phyloP scores from a whole-genome alignment of 352 stramenopile species.

The Halophytophthora polymorphica region DNA sequence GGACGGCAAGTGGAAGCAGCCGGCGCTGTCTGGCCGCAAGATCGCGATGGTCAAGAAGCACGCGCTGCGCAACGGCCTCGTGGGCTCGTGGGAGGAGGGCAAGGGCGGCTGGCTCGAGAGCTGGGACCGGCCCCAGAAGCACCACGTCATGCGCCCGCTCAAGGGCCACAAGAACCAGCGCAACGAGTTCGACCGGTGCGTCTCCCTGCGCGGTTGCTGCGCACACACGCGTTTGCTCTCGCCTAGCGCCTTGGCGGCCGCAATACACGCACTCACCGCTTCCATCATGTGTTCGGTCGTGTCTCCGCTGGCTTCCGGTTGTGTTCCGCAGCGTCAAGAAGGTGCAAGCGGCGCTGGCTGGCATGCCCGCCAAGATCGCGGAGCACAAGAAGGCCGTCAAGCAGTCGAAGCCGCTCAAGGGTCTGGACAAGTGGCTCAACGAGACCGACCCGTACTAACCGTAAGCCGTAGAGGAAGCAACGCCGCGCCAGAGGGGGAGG shows the following conservation, averaged over 20 bases:
- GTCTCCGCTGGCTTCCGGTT: neutral
- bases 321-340: slow-evolving; percentile 65
- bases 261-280: neutral
- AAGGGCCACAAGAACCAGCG: slow-evolving; percentile 81
- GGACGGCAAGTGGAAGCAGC: slow-evolving; percentile 85
- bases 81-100: slow-evolving; percentile 74
- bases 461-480: slow-evolving; percentile 16
- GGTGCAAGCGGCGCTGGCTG: slow-evolving; percentile 75
- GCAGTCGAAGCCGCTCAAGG: slow-evolving; percentile 80
- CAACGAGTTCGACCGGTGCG: slow-evolving; percentile 78
- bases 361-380: slow-evolving; percentile 83
- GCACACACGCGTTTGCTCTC: neutral
- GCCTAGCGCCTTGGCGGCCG: neutral
- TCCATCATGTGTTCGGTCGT: neutral
- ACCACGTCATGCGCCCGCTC: slow-evolving; percentile 81
- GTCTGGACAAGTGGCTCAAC: slow-evolving; percentile 87
- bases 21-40: slow-evolving; percentile 76
- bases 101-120: slow-evolving; percentile 79
- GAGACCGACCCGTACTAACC: slow-evolving; percentile 78
- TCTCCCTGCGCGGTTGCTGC: slow-evolving; percentile 5
- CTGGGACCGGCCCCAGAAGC: slow-evolving; percentile 78
- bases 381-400: slow-evolving; percentile 86
- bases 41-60: slow-evolving; percentile 84
- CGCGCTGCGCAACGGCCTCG: slow-evolving; percentile 59
- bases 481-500: slow-evolving; percentile 6